Conservation (phyloP, 345 rosid species). For the Melaleuca alternifolia region DNA sequence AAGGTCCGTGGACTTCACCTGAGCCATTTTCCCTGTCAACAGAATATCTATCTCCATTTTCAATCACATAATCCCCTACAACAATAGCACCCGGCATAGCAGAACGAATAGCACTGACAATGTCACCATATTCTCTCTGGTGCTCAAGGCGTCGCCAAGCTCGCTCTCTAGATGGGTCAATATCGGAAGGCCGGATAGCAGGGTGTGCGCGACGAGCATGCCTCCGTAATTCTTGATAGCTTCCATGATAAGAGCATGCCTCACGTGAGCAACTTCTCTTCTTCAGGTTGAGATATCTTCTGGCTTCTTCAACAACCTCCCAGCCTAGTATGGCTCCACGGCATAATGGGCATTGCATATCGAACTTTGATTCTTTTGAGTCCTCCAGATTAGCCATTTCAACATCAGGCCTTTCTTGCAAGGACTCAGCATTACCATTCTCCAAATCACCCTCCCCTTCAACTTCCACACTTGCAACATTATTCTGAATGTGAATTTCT, state of each 20-base stretch:
- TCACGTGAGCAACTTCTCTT: conserved; percentile 78
- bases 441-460: conserved; percentile 19
- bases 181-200: conserved; percentile 58
- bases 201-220: conserved; percentile 90
- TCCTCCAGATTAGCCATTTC: conserved; percentile 25
- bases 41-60: conserved; percentile 64
- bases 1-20: conserved; percentile 39
- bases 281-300: conserved; percentile 70
- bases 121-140: conserved; percentile 72
- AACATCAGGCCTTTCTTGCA: conserved; percentile 24
- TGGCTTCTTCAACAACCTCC: conserved; percentile 66
- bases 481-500: conserved; percentile 1
- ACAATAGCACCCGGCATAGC: conserved; percentile 92
- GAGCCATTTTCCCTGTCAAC: conserved; percentile 41
- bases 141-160: conserved; percentile 85
- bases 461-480: conserved; percentile 10
- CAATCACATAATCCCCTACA: conserved; percentile 89
- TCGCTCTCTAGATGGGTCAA: conserved; percentile 76
- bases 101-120: conserved; percentile 74
- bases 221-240: conserved; percentile 74
- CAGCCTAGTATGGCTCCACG: conserved; percentile 62
- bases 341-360: conserved; percentile 73
- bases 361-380: conserved; percentile 18
- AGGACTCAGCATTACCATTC: conserved; percentile 20
- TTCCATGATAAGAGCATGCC: conserved; percentile 58